phyloP scores from a whole-genome alignment of 805 yeast genomes.

The Blastobotrys muscicola region DNA sequence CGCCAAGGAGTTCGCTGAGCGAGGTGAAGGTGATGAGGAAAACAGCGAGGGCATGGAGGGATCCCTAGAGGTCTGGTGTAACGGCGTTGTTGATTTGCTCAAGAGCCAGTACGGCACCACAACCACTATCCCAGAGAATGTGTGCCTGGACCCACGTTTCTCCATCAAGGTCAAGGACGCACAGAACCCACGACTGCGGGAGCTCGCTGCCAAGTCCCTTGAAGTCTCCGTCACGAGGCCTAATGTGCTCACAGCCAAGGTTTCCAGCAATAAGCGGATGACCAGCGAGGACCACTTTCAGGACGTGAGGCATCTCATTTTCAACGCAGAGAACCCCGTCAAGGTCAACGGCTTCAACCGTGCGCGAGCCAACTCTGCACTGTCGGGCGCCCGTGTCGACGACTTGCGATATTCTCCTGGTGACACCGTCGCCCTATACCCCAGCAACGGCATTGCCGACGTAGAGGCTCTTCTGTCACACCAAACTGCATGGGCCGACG shows the following conservation, averaged over 20 bases:
- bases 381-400: background rate
- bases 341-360: background rate
- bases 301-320: slow-evolving; percentile 63
- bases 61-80: background rate
- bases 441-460: slow-evolving; percentile 53
- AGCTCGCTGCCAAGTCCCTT: slow-evolving; percentile 21
- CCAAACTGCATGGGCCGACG: slow-evolving; percentile 58
- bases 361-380: slow-evolving; percentile 2
- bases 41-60: slow-evolving; percentile 64
- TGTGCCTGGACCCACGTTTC: slow-evolving; percentile 33
- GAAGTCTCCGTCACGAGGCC: slow-evolving; percentile 27
- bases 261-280: slow-evolving; percentile 46
- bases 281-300: slow-evolving; percentile 75
- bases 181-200: slow-evolving; percentile 13
- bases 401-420: slow-evolving; percentile 51
- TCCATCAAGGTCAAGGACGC: slow-evolving; percentile 23
- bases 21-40: slow-evolving; percentile 88
- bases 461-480: slow-evolving; percentile 56
- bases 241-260: slow-evolving; percentile 33
- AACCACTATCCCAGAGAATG: slow-evolving; percentile 25
- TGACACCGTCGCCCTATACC: slow-evolving; percentile 70
- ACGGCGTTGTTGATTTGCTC: slow-evolving; percentile 1
- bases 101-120: slow-evolving; percentile 16
- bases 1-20: slow-evolving; percentile 53
- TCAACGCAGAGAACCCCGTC: slow-evolving; percentile 26